These are phyloP conservation scores for Beauveria bassiana DNA, from an alignment of 2,329 filamentous ascomycete genomes.

Conservation along the genomic window DNA sequence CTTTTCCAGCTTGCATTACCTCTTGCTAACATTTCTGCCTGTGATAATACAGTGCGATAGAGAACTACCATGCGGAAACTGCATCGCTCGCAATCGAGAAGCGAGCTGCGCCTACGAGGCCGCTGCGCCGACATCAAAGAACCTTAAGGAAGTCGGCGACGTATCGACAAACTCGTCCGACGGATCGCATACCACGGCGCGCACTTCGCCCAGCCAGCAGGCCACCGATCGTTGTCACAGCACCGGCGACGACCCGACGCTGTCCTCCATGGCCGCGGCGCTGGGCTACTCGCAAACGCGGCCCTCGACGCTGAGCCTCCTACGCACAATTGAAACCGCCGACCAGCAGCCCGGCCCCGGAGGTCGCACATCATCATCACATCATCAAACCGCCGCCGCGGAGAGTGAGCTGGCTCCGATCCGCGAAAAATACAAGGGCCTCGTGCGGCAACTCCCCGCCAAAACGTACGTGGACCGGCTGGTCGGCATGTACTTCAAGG, in stretches of 20 bases:
- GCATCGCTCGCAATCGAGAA: constrained; percentile 48
- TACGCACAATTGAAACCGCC: constrained; percentile 45
- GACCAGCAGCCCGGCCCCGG: constrained; percentile 24
- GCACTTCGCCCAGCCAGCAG: not conserved
- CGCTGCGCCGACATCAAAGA: constrained; percentile 30
- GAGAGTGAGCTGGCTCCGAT: constrained; percentile 21
- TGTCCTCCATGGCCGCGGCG: constrained; percentile 37
- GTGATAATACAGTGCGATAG: constrained; percentile 43
- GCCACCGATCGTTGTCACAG: not conserved
- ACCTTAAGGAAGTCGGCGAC: not conserved
- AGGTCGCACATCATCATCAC: not conserved
- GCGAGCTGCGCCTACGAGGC: constrained; percentile 50
- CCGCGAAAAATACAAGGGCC: constrained; percentile 49
- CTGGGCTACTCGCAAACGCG: constrained; percentile 48
- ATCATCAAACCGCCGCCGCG: not conserved
- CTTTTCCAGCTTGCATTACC: not conserved
- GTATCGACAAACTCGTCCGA: not conserved
- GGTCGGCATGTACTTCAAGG: constrained; percentile 44
- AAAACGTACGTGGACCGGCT: constrained; percentile 47
- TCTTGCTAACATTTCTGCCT: not conserved
- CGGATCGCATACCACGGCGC: not conserved
- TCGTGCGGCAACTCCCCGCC: constrained; percentile 51
- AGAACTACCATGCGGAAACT: constrained; percentile 52
- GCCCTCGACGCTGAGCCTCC: constrained; percentile 46
- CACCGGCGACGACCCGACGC: constrained; percentile 19